Evolutionary conservation across 352 stramenopile genomes (phyloP).

Genomic region (Stephanocyclus meneghinianus): DNA sequence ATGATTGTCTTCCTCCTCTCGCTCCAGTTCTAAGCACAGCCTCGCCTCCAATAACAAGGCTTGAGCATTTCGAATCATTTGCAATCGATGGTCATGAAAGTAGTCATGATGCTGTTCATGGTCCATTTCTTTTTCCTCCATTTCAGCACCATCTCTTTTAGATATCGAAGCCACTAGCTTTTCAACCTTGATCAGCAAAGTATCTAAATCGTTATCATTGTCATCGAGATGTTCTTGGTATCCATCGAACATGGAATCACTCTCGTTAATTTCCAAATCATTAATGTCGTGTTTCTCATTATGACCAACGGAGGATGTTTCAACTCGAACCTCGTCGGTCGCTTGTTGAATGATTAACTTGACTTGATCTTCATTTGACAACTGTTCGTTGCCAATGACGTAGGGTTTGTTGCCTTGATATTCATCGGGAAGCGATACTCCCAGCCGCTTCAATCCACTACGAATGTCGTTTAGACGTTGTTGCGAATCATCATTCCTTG

Average conservation of each 20-base stretch:
- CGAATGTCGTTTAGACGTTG: constrained; percentile 34
- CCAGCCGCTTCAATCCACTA: constrained; percentile 33
- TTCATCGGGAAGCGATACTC: constrained; percentile 31
- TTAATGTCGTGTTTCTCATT: constrained; percentile 1
- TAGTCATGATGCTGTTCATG: neutral
- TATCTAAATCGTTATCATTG: constrained; percentile 38
- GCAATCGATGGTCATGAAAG: constrained; percentile 13
- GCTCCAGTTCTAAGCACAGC: constrained; percentile 30
- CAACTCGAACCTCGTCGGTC: constrained; percentile 33
- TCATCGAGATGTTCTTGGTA: constrained; percentile 28
- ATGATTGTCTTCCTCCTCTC: constrained; percentile 5
- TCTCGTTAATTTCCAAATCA: constrained; percentile 40
- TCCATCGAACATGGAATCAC: constrained; percentile 52
- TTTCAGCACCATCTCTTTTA: neutral
- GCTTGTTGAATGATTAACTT: constrained; percentile 71
- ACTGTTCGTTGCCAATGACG: constrained; percentile 20
- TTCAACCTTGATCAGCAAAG: constrained; percentile 36
- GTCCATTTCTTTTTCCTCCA: constrained; percentile 4
- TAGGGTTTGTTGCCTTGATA: neutral
- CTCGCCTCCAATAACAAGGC: constrained; percentile 41
- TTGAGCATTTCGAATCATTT: constrained; percentile 33
- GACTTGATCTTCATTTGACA: constrained; percentile 64
- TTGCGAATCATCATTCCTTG: neutral
- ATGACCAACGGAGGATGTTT: neutral
- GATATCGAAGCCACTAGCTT: constrained; percentile 22